Base-by-base conservation (phyloP, 768 basidiomycete genomes). In the Sarcodon sp. region DNA sequence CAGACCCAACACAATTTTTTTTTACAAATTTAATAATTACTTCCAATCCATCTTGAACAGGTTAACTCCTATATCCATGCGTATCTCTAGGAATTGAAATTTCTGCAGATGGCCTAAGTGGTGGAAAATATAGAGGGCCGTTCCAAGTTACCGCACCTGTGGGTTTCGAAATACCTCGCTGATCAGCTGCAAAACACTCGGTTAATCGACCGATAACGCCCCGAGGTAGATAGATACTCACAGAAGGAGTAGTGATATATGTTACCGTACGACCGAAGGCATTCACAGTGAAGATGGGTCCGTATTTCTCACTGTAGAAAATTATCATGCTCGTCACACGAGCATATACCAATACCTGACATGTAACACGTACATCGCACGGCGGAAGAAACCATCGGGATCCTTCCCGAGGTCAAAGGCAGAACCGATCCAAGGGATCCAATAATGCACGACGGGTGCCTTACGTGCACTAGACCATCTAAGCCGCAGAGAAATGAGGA, bases 251-350 rank as follows among this genome's bases (percentile, higher is more conserved):
- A 2, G 18, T 18, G 5, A 13, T 5, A 38, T 38, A 38, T 18
- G 37, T 38, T 13, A 38, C 37, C 37, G 18, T 18, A 13, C 37
- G 12, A 13, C 37, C 37, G 18, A 38, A 38, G 13, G 37, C 37
- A 13, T 38, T 38, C 37, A 38, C 43, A 18, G 50, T 47, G 44
- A 59, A 59, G 1, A 59, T 43, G 21, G 53, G 53, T 0, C 59
- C 58, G 15, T 51, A 47, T 21, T 44, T 45, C n/a, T 47, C 50
- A 10, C 59, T 60, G 35, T 8, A 32, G 2, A n/a, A 12, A 16
- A 35, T 27, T 27, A 27, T 27, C 4, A 27, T 27, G 21, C 21
- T 27, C 4, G 21, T 38, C 37, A n/a, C 12, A 18, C 18, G 13
- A 18, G 4, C 13, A 38, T 38, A 18, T 38, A 13, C 5, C 12